Conservation (phyloP, 805 yeast genomes). For the Tetrapisispora namnaoensis region DNA sequence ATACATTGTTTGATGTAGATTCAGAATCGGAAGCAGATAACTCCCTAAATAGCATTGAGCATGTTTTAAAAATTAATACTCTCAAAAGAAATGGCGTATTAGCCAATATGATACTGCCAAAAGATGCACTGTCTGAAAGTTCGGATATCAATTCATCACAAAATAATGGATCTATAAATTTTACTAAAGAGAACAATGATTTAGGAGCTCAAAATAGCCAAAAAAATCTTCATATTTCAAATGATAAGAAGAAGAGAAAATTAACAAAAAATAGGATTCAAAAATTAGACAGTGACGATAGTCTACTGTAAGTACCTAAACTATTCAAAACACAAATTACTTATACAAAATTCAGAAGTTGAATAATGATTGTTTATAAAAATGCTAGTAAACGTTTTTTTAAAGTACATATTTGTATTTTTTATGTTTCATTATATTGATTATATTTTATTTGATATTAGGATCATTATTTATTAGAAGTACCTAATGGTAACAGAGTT, state of each 20-base stretch:
- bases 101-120: conserved; percentile 12
- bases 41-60: conserved; percentile 8
- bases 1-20: conserved; percentile 13
- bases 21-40: conserved; percentile 11
- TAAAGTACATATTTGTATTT: too few relatives aligned
- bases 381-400: neutral
- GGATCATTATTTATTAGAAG: neutral
- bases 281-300: conserved; percentile 12
- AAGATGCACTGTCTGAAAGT: conserved; percentile 10
- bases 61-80: conserved; percentile 12
- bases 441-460: neutral
- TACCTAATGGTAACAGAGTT: neutral
- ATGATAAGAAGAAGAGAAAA: conserved; percentile 10
- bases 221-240: neutral
- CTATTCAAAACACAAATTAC: neutral
- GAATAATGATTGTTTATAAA: neutral
- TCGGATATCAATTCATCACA: neutral
- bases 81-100: conserved; percentile 9
- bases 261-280: conserved; percentile 17
- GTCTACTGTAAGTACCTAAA: neutral
- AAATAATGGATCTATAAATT: neutral
- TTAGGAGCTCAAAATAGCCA: neutral
- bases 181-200: neutral
- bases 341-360: neutral
- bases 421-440: neutral